Evolutionary conservation across 352 stramenopile genomes (phyloP), one percentile per base, ranked within the genome.

Genomic region (Achlya hypogyna): DNA sequence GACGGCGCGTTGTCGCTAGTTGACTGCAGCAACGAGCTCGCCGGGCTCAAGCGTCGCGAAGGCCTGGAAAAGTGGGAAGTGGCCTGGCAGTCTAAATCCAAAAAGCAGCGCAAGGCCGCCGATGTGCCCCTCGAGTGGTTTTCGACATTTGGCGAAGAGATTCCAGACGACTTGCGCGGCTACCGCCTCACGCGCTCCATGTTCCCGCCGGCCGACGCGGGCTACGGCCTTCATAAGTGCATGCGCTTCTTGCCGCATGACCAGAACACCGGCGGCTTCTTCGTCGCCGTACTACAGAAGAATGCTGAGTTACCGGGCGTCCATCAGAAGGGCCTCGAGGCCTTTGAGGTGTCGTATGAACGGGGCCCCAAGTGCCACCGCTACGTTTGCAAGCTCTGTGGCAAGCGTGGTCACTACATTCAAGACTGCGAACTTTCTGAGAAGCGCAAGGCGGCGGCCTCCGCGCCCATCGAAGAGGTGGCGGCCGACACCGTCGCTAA

Each of bases 191-290:
- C 68, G 20, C 51, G 64, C 20, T 77, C 70, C 12, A 75, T 87
- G 51, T 88, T 84, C 64, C 78, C 81, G 1, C 77, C 81, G 3
- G 51, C 60, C 0, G 63, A 67, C 12, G 63, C 75, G 35, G 67
- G 78, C 52, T 54, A 10, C 45, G n/a, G 81, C 47, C 71, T 97
- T 20, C 73, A 96, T 53, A 63, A 74, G 8, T 98, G 92, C 71
- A 75, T 86, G 69, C 78, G 92, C n/a, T 78, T 97, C 43, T 72
- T 96, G 27, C 93, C 93, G 14, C 91, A 98, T 62, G 86, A 97
- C 69, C 78, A 96, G 66, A 79, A 98, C 69, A 94, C 88, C 3
- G 91, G 89, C 54, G 93, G 91, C 16, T 98, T 98, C 72, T 98
- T 98, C 69, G 73, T 98, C 25, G 78, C 78, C 25, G 72, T 97